Base-by-base conservation (phyloP, 305 asterid species). In the Fraxinus greggii region DNA sequence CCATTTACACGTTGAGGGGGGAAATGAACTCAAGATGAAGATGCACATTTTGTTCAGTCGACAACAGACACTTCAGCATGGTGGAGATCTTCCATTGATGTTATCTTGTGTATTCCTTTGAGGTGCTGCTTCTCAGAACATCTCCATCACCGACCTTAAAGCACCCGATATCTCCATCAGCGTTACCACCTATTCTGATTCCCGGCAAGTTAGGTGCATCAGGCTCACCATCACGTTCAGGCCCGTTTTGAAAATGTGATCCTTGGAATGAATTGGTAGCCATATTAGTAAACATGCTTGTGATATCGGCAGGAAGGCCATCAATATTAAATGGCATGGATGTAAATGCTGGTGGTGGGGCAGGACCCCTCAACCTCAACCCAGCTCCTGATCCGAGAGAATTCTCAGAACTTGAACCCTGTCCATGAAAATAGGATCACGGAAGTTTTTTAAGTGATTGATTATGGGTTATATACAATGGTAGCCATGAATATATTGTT, bases 101-200 rank as follows among this genome's bases (percentile, higher is more conserved):
- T 79, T 86, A 54, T 89, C 86, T 48, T 85, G 91, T 40, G 88
- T 87, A 81, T 86, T 86, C 72, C 83, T 88, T 5, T 56, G 85
- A 72, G 92, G 81, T 29, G 86, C 40, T 67, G 79, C 91, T 54
- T 91, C 92, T 1, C 92, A 81, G 86, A 93, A 89, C 92, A 92
- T 92, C 72, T 91, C 95, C 95, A 90, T 88, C 88, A 91, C 89
- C 7, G 94, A 92, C 88, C 95, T 89, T 54, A 92, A 82, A 15
- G 95, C 90, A 10, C 92, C 95, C 0, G 94, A 88, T 28, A 92
- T 45, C 51, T 91, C 86, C 81, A 80, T 85, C 84, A 32, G 91
- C 24, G 86, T 86, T 87, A 31, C 91, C 90, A 15, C 84, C 89
- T 9, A 86, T 67, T 79, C 91, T 79, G 76, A 86, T 82, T 56